A percentile compares a stretch with the other conserved stretches of the same genome.
Conservation (phyloP, 2,329 filamentous ascomycete species). For the Hypoxylon sp. region DNA sequence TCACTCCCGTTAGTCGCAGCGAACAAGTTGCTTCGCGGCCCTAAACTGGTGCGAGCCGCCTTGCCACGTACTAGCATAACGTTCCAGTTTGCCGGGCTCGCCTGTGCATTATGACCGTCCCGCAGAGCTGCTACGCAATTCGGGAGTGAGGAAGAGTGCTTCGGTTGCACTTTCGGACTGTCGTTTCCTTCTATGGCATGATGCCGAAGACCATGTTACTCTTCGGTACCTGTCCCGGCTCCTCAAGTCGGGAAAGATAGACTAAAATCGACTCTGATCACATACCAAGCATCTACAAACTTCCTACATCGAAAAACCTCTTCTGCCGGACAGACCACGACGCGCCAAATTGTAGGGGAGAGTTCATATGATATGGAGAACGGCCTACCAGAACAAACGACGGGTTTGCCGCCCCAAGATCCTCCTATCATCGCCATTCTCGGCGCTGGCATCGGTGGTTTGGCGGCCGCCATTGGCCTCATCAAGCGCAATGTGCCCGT, state of each 20-base stretch:
- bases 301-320: not conserved
- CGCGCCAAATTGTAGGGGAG: not conserved
- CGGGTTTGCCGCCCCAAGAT: conserved; percentile 6
- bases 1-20: conserved; percentile 40
- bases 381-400: not conserved
- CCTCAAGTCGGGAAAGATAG: conserved; percentile 13
- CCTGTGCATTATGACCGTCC: conserved; percentile 12
- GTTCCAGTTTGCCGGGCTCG: conserved; percentile 19
- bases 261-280: conserved; percentile 1
- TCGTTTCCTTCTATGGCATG: conserved; percentile 25
- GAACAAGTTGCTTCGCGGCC: conserved; percentile 4
- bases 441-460: conserved; percentile 52
- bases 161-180: conserved; percentile 20
- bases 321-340: not conserved
- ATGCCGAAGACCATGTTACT: conserved; percentile 9
- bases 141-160: conserved; percentile 4
- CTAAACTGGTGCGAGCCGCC: conserved; percentile 1
- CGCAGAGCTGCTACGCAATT: conserved; percentile 15
- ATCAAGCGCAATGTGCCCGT: conserved; percentile 50
- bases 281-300: conserved; percentile 7
- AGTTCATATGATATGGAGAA: not conserved
- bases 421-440: conserved; percentile 49
- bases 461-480: conserved; percentile 52
- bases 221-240: conserved; percentile 20
- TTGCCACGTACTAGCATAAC: conserved; percentile 22